phyloP scores from a whole-genome alignment of 2,329 filamentous ascomycete species.

The Alternaria gaisen region DNA sequence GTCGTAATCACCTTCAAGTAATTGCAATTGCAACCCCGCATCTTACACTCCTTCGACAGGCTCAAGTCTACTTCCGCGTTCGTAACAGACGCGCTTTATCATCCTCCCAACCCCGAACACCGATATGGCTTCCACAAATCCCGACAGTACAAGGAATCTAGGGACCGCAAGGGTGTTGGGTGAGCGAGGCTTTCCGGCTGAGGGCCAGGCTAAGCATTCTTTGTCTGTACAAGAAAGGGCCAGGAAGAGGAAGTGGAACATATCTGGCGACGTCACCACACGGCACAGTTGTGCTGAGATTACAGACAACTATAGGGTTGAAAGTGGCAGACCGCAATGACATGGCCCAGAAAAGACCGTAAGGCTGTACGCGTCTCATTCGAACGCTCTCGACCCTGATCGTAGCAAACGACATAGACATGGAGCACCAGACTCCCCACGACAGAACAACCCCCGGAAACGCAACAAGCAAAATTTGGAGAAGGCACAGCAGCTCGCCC shows the following conservation, averaged over 20 bases:
- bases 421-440: background rate
- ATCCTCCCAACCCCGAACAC: background rate
- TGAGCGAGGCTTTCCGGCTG: background rate
- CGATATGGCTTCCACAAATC: conserved; percentile 1
- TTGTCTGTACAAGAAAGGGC: background rate
- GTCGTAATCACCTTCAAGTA: background rate
- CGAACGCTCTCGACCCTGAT: background rate
- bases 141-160: background rate
- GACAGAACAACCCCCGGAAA: background rate
- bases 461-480: background rate
- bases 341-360: background rate
- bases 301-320: background rate
- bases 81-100: background rate
- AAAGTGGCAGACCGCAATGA: background rate
- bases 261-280: background rate
- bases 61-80: background rate
- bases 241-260: background rate
- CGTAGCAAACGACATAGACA: background rate
- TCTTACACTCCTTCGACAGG: background rate
- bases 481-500: background rate
- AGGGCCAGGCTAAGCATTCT: background rate
- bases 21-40: background rate
- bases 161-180: background rate
- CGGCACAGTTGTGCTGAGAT: background rate
- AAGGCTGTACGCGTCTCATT: background rate